Base-by-base conservation (phyloP, 805 yeast species). In the Zygotorulaspora chibaensis region DNA sequence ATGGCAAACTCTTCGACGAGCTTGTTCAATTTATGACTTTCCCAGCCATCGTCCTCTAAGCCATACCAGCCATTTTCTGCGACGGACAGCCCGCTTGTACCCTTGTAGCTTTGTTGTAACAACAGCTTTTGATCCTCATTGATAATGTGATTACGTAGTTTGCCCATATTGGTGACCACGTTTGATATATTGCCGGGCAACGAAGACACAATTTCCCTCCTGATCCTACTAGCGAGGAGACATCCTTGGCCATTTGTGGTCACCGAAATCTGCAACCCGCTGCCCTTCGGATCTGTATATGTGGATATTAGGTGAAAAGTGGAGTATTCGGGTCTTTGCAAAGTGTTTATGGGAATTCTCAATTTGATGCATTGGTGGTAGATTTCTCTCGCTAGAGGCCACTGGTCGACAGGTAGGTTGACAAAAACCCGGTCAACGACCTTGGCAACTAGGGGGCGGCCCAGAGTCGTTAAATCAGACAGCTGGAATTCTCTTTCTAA, bases 211-310 rank as follows among this genome's bases (percentile, higher is more conserved):
- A 87, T 66, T 49, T 86, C 95, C 51, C 97, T 71, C 56, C 81
- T 84, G 55, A 90, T 75, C 55, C 96, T 73, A 44, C 81, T 77
- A 1, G 96, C 95, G 42, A 90, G 69, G 42, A 87, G 79, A 68
- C 97, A 90, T 3, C 97, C 96, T 66, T 85, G 85, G 0, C 96
- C 95, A 20, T 82, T 77, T 0, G 97, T 90, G 2, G 91, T 80
- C 8, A 90, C 79, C 0, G 96, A 95, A 42, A 90, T 54, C 62
- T 86, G 91, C 65, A 90, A 80, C 1, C 70, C 70, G 41, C 68
- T 65, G 15, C 59, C 57, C 42, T 77, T 80, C 6, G 95, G 93
- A 46, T 82, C 80, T 2, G 71, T 68, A 58, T 77, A 79, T 0
- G 90, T 79, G 0, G 96, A 84, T 17, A 88, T 69, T 43, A 88